Conservation (phyloP, 1,284 basidiomycete genomes). For the Blastosporella zonata region DNA sequence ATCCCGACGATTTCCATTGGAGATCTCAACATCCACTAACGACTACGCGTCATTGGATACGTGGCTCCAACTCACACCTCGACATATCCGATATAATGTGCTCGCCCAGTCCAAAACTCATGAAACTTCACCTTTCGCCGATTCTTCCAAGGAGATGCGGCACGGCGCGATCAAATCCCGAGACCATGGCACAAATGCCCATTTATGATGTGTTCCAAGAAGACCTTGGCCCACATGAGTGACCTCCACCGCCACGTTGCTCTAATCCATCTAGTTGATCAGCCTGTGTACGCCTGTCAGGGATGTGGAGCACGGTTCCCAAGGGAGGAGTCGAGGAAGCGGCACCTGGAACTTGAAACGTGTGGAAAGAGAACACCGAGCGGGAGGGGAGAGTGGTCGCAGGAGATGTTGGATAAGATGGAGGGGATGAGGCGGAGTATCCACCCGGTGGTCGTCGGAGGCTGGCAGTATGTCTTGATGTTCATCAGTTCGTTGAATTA, state of each 20-base stretch:
- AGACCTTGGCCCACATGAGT: neutral
- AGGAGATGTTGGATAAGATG: neutral
- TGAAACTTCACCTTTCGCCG: too few species aligned
- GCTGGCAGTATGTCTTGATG: neutral
- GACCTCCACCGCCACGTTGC: constrained; percentile 1
- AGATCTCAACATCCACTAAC: too few species aligned
- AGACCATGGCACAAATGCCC: neutral
- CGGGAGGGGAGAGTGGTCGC: neutral
- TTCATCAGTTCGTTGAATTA: too few species aligned
- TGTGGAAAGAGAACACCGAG: neutral
- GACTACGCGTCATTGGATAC: too few species aligned
- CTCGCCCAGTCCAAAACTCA: too few species aligned
- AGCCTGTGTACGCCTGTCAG: neutral
- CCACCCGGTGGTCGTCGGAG: neutral
- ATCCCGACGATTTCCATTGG: too few species aligned
- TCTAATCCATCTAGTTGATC: neutral
- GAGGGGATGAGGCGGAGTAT: neutral
- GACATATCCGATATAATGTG: too few species aligned
- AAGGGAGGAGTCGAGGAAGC: neutral
- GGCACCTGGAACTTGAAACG: neutral
- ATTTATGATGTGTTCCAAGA: neutral
- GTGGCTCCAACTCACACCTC: too few species aligned
- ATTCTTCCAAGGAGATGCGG: too few species aligned
- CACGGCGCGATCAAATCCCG: too few species aligned
- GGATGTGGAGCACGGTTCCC: neutral